Evolutionary conservation across 1,139 yeast genomes (phyloP).

Genomic region (Candida tropicalis): DNA sequence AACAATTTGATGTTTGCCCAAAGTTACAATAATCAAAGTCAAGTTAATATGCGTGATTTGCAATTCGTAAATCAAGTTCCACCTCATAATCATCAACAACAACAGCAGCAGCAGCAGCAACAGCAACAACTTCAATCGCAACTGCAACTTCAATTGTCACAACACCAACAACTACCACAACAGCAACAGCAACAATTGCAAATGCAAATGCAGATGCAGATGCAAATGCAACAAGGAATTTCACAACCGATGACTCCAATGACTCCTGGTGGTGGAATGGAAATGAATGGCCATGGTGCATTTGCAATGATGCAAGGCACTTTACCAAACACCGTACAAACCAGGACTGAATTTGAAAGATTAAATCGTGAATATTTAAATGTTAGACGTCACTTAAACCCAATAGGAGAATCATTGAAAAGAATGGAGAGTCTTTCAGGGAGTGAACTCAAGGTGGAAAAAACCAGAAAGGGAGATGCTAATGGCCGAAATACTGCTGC

Average conservation of each 20-base stretch:
- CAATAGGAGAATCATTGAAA: constrained; percentile 63
- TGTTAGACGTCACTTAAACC: constrained; percentile 69
- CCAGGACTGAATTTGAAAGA: constrained; percentile 75
- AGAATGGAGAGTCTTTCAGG: constrained; percentile 37
- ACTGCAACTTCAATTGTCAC: constrained; percentile 11
- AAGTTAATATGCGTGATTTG: constrained; percentile 27
- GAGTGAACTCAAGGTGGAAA: constrained; percentile 25
- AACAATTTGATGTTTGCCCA: constrained; percentile 51
- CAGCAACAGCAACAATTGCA: constrained; percentile 11
- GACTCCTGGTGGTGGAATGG: constrained; percentile 8
- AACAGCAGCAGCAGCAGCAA: constrained; percentile 8
- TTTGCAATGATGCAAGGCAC: constrained; percentile 35
- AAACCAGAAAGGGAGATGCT: constrained; percentile 20
- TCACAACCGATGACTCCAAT: constrained; percentile 12
- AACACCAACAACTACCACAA: constrained; percentile 7
- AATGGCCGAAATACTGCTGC: constrained; percentile 20
- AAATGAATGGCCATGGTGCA: constrained; percentile 23
- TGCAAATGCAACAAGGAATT: not conserved
- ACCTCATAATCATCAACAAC: constrained; percentile 5
- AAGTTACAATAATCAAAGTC: constrained; percentile 27
- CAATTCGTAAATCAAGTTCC: constrained; percentile 4
- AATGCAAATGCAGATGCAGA: not conserved
- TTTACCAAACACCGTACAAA: constrained; percentile 55
- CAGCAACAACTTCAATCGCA: constrained; percentile 12
- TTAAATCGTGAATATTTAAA: constrained; percentile 73